Evolutionary conservation across 495 filamentous ascomycete genomes (phyloP), one percentile per base, ranked within the genome.

Genomic region (Penicillium angulare): DNA sequence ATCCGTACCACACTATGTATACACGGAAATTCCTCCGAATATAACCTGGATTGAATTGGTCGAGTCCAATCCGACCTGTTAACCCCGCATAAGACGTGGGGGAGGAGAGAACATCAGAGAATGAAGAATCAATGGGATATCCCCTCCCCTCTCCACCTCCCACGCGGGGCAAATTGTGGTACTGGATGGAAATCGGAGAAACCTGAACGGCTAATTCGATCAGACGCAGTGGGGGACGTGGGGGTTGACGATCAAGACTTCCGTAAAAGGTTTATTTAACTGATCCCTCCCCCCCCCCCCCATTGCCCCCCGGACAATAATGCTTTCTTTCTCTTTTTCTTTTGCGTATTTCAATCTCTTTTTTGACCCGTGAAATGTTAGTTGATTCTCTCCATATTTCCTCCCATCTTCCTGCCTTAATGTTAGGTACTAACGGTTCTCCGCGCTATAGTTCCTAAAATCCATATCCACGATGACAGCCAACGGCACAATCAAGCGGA

Each of bases 51-150:
- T 33, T 10, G 9, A 18, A 39, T 18, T 2, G 29, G 20, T 10
- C 36, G 13, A 49, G 10, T 13, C 16, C 35, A 49, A 40, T 39
- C n/a, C 39, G 29, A 34, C 9, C 7, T n/a, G 18, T 44, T 12
- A 53, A 60, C 57, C 57, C 57, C 53, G 57, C 57, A 57, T 53
- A 50, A 16, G 31, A 41, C 43, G 57, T 47, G 49, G 57, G 54
- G 53, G 57, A 32, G 9, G 18, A 44, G n/a, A 39, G 16, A 39
- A 22, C 23, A 49, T 16, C 22, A 17, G 16, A n/a, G 20, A 24
- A 12, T 8, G 12, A 16, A 47, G 32, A 23, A 34, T 23, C 21
- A 5, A 4, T 13, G 16, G 16, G 10, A 31, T 9, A n/a, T n/a
- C n/a, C n/a, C n/a, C n/a, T n/a, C n/a, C n/a, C 15, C 10, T 43